Evolutionary conservation across 371 early-diverging fungal species (phyloP), one percentile per base, ranked within the genome.

Genomic region (Syncephalastrum sp.): DNA sequence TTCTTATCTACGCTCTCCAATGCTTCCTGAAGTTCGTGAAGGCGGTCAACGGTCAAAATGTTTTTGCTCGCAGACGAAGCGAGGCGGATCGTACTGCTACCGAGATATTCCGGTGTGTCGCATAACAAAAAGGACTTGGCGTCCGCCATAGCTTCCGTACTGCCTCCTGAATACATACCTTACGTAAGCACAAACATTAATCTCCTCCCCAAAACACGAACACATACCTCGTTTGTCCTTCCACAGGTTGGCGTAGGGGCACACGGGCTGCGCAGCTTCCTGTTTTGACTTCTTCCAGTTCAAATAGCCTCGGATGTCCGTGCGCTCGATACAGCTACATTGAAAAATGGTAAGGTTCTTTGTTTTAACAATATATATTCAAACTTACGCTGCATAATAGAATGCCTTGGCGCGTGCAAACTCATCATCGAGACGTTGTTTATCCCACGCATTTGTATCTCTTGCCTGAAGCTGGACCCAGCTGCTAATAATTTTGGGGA

Each of bases 181-280:
- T 27, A 27, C 7, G 27, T 27, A 27, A 27, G 27, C 27, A 27
- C 27, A 27, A 1, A 27, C 27, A 27, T 21, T 2, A 27, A 27
- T 7, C 27, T 27, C 7, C 27, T 3, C 7, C 27, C 7, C 27
- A 5, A 27, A 3, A 27, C 27, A 27, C 27, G 7, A 4, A 27
- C 7, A 5, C 27, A 15, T 60, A 54, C 76, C 70, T 62, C 68
- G 65, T 53, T 81, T 82, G 65, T 82, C 69, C 59, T 81, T 74
- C 84, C 84, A 84, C 15, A 78, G 63, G 50, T 81, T 80, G 14
- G 84, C 84, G 70, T 69, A 84, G n/a, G 84, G 84, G 58, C 84
- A 84, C 0, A 67, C 75, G 8, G 82, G 71, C 43, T 67, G 68
- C 13, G 64, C 56, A 12, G 65, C 57, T 42, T 72, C 60, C 19